Evolutionary conservation across 1,284 basidiomycete species (phyloP).

Genomic region (Waitea zeae): DNA sequence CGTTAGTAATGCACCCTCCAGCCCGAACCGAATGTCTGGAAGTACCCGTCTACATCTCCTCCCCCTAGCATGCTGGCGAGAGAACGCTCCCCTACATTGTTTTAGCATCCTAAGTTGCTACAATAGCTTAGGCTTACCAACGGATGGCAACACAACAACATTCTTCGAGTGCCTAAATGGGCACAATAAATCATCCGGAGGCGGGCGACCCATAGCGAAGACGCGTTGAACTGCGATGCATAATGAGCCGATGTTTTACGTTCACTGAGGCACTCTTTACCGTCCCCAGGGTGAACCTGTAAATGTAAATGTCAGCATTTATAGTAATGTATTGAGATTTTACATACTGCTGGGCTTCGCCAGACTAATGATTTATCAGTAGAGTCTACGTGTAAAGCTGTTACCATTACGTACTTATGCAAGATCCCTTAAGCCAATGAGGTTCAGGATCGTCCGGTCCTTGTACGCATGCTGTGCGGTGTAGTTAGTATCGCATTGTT

Average conservation of each 20-base stretch:
- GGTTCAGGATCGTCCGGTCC: slow-evolving; percentile 24
- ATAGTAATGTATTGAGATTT: no score
- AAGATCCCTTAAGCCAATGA: slow-evolving; percentile 32
- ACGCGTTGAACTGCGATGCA: slow-evolving; percentile 37
- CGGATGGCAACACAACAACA: slow-evolving; percentile 55
- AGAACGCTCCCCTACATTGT: no score
- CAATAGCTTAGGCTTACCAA: slow-evolving; percentile 20
- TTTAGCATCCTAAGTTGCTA: neutral
- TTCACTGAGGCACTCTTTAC: slow-evolving; percentile 16
- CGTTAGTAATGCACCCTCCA: no score
- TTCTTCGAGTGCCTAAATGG: slow-evolving; percentile 48
- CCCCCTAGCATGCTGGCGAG: slow-evolving; percentile 56
- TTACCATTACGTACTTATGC: no score
- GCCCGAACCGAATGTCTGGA: no score
- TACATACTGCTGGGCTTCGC: slow-evolving; percentile 50
- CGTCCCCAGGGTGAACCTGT: slow-evolving; percentile 45
- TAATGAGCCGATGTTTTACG: no score
- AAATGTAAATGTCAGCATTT: no score
- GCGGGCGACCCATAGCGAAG: slow-evolving; percentile 53
- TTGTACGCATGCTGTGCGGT: slow-evolving; percentile 35
- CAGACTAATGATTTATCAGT: no score
- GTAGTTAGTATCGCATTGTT: no score
- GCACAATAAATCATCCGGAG: slow-evolving; percentile 32
- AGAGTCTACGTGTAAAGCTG: no score
- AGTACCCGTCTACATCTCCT: slow-evolving; percentile 60